A percentile compares a stretch with the other conserved stretches of the same genome.
These are phyloP conservation scores for Coemansia sp. DNA, from an alignment of 192 early-diverging fungal species.

Conservation along the genomic window DNA sequence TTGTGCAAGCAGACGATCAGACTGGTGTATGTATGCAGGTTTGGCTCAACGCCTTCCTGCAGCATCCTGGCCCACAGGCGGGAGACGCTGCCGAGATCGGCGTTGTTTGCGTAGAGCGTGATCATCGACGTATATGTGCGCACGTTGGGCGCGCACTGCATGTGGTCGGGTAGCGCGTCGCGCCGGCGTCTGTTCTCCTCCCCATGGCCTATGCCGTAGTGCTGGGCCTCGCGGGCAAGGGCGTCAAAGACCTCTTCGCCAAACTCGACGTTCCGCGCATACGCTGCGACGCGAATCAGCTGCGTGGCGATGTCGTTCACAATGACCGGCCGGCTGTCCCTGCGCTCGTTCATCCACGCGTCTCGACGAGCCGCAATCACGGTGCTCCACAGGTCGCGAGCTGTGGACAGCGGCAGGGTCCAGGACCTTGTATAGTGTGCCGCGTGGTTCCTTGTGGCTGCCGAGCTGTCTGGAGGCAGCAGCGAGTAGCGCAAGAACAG, in stretches of 20 bases:
- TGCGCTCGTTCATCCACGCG: conserved; percentile 13
- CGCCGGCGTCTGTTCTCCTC: conserved; percentile 2
- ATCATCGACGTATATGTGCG: conserved; percentile 46
- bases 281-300: conserved; percentile 38
- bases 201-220: conserved; percentile 18
- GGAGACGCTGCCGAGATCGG: conserved; percentile 22
- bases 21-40: conserved; percentile 44
- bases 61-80: conserved; percentile 37
- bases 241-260: conserved; percentile 41
- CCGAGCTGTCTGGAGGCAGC: conserved; percentile 26
- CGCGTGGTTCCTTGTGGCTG: not conserved
- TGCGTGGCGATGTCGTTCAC: conserved; percentile 45
- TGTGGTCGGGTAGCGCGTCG: conserved; percentile 16
- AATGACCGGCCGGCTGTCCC: conserved; percentile 23
- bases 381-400: conserved; percentile 28
- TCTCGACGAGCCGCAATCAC: conserved; percentile 21
- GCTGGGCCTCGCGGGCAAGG: conserved; percentile 17
- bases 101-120: conserved; percentile 32
- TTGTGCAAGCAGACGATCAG: conserved; percentile 38
- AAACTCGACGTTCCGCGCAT: conserved; percentile 37
- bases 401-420: conserved; percentile 32
- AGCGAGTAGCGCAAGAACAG: conserved; percentile 35
- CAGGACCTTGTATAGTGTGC: conserved; percentile 22
- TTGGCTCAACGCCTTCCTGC: conserved; percentile 30
- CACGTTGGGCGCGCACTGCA: conserved; percentile 48